These are phyloP conservation scores for Teunomyces lycoperdinae DNA, from an alignment of 805 yeast species.

Conservation along the genomic window DNA sequence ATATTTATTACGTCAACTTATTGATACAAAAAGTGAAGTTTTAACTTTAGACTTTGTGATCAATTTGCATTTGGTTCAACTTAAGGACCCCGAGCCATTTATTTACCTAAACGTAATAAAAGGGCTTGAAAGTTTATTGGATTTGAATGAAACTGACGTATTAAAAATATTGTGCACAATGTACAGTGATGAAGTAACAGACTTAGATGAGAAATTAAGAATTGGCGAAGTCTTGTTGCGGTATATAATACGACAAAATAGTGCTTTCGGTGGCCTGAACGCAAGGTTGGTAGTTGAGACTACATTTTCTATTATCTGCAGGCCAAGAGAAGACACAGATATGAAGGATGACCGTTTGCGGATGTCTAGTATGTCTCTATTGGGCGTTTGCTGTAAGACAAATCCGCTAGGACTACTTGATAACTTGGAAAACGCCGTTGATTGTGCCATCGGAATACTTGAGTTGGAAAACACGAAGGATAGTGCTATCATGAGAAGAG, in stretches of 20 bases:
- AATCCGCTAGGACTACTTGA: constrained; percentile 53
- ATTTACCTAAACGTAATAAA: constrained; percentile 82
- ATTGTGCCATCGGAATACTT: constrained; percentile 74
- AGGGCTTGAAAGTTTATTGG: constrained; percentile 64
- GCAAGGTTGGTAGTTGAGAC: constrained; percentile 43
- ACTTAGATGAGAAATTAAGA: constrained; percentile 67
- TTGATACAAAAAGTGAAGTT: constrained; percentile 48
- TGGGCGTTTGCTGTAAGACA: constrained; percentile 67
- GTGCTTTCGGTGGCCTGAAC: constrained; percentile 44
- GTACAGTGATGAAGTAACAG: constrained; percentile 30
- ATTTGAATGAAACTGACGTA: constrained; percentile 35
- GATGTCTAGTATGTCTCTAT: constrained; percentile 82
- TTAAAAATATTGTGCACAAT: constrained; percentile 36
- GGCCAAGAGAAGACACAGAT: constrained; percentile 18
- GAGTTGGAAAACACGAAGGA: constrained; percentile 48
- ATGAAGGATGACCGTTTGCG: constrained; percentile 59
- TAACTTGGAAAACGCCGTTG: constrained; percentile 57
- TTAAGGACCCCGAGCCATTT: constrained; percentile 81
- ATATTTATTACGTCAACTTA: constrained; percentile 55
- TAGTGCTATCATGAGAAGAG: constrained; percentile 62
- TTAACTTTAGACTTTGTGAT: constrained; percentile 54
- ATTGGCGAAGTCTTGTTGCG: constrained; percentile 79
- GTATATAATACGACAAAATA: constrained; percentile 49
- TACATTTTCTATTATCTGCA: constrained; percentile 40
- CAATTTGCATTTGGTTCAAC: constrained; percentile 57